Percentiles rank a stretch among this genome's conserved stretches.
phyloP scores from a whole-genome alignment of 768 basidiomycete genomes.

The Phanerodontia chrysosporium region DNA sequence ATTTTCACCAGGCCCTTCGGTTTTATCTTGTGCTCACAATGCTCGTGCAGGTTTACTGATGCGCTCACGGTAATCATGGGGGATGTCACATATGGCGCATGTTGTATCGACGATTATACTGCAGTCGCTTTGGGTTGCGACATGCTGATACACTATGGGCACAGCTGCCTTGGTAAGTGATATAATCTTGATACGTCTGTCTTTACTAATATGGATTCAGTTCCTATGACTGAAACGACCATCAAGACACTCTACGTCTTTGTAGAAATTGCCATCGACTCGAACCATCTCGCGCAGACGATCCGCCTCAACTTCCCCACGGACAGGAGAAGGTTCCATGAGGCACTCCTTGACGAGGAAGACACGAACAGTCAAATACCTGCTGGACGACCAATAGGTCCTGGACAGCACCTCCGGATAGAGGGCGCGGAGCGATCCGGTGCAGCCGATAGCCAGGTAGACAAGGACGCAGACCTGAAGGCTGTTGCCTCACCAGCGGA shows the following conservation, averaged over 20 bases:
- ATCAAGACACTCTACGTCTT: constrained; percentile 97
- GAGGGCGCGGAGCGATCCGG: constrained; percentile 33
- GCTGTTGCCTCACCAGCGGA: constrained; percentile 17
- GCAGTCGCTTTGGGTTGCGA: constrained; percentile 94
- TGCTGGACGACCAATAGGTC: constrained; percentile 37
- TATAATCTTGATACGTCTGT: not conserved
- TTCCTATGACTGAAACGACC: constrained; percentile 90
- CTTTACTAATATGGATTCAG: constrained; percentile 36
- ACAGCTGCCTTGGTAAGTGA: constrained; percentile 86
- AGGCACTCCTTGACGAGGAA: constrained; percentile 55
- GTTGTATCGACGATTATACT: constrained; percentile 97
- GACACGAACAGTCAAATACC: constrained; percentile 42
- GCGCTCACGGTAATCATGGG: constrained; percentile 92
- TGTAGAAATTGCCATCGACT: constrained; percentile 94
- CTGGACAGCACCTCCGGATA: constrained; percentile 52
- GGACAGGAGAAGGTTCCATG: constrained; percentile 60
- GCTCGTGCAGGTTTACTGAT: constrained; percentile 59
- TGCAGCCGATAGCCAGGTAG: not conserved
- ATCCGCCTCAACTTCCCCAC: constrained; percentile 88
- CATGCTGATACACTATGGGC: constrained; percentile 97
- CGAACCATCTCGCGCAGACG: constrained; percentile 74
- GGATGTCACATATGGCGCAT: constrained; percentile 98
- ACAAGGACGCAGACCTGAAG: not conserved
- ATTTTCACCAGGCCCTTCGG: constrained; percentile 3
- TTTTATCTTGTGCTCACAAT: constrained; percentile 2